Evolutionary conservation across 2,329 filamentous ascomycete species (phyloP).

Genomic region (Fusarium buharicum): DNA sequence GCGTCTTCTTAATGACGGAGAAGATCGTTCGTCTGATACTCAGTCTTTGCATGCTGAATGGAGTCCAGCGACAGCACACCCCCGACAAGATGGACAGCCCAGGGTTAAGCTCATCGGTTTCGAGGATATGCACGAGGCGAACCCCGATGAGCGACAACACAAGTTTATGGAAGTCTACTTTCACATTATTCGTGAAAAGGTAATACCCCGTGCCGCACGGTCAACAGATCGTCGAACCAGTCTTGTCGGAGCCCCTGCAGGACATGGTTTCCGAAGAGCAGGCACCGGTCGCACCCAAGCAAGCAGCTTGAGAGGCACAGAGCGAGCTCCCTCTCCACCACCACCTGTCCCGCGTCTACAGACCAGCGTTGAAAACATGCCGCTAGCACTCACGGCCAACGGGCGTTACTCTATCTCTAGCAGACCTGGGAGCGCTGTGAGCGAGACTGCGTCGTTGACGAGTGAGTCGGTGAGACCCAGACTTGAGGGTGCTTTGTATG

Average conservation of each 20-base stretch:
- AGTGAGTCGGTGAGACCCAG: conserved; percentile 18
- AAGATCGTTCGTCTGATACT: conserved; percentile 45
- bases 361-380: conserved; percentile 20
- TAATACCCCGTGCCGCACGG: conserved; percentile 50
- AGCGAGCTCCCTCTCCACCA: conserved; percentile 17
- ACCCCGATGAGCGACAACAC: conserved; percentile 61
- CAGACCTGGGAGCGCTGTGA: conserved; percentile 27
- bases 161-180: conserved; percentile 66
- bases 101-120: conserved; percentile 48
- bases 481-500: conserved; percentile 32
- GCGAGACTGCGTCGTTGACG: conserved; percentile 20
- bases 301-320: conserved; percentile 34
- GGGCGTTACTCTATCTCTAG: conserved; percentile 12
- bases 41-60: conserved; percentile 38
- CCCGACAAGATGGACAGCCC: conserved; percentile 13
- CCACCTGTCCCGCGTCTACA: conserved; percentile 24
- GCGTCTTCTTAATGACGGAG: conserved; percentile 56
- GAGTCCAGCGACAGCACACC: conserved; percentile 22
- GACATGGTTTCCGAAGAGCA: conserved; percentile 34
- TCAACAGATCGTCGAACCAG: conserved; percentile 45
- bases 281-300: conserved; percentile 41
- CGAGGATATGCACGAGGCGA: conserved; percentile 58
- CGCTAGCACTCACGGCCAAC: conserved; percentile 20
- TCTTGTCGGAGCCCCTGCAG: conserved; percentile 40
- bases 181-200: conserved; percentile 53